Evolutionary conservation across 129 eudicot genomes (phyloP).

Genomic region (Pseudognaphalium luteoalbum): DNA sequence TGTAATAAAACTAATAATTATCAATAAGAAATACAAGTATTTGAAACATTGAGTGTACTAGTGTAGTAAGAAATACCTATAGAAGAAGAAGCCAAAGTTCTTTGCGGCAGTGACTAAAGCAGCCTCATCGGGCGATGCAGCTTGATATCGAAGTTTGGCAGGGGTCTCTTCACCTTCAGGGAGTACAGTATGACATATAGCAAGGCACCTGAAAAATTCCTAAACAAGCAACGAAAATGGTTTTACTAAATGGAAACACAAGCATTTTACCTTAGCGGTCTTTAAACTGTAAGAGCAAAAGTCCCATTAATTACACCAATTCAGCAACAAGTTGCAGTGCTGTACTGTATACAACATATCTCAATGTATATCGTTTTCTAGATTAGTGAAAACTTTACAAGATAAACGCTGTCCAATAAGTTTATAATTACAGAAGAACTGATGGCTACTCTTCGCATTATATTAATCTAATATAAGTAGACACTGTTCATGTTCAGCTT

Average conservation of each 20-base stretch:
- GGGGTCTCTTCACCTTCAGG: slow-evolving; percentile 99
- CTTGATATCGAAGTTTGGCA: slow-evolving; percentile 84
- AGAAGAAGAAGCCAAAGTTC: slow-evolving; percentile 96
- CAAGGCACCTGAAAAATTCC: slow-evolving; percentile 99
- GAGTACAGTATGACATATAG: slow-evolving; percentile 97
- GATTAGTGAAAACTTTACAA: slow-evolving; percentile 3
- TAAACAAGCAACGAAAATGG: slow-evolving; percentile 39
- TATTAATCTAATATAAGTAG: not conserved
- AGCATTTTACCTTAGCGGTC: not conserved
- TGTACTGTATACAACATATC: not conserved
- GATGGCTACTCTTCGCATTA: not conserved
- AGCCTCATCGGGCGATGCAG: slow-evolving; percentile 98
- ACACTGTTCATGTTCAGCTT: not conserved
- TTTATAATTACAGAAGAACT: not conserved
- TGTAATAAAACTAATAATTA: not conserved
- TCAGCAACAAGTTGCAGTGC: not conserved
- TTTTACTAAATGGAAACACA: slow-evolving; percentile 22
- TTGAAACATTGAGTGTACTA: not conserved
- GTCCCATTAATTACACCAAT: not conserved
- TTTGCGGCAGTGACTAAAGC: slow-evolving; percentile 95
- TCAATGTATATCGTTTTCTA: not conserved
- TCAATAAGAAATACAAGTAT: not conserved
- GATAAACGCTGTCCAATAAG: not conserved
- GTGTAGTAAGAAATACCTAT: slow-evolving; percentile 44
- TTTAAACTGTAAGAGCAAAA: not conserved